Percentiles rank a stretch among this genome's conserved stretches.
Evolutionary conservation across 176 grass and related monocot genomes (phyloP).

Genomic region (Oryza glumipatula): DNA sequence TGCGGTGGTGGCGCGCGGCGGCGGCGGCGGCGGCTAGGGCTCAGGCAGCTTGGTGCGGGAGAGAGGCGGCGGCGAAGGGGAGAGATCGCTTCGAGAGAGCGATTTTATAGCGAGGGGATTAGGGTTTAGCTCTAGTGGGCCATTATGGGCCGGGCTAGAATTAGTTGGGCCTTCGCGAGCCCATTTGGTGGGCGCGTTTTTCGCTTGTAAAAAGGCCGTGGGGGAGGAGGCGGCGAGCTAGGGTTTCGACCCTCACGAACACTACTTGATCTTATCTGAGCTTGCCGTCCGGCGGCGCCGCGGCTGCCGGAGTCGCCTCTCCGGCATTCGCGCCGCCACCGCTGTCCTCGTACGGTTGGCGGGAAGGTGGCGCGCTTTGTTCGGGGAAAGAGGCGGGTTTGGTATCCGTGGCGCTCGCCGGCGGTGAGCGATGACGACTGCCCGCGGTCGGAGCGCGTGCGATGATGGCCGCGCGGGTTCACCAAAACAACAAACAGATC

Average conservation of each 20-base stretch:
- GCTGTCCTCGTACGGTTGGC: background rate
- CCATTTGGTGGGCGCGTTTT: background rate
- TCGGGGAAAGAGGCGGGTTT: background rate
- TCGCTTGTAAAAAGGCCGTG: background rate
- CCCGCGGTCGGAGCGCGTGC: slow-evolving; percentile 52
- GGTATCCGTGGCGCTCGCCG: background rate
- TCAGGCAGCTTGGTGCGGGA: slow-evolving; percentile 3
- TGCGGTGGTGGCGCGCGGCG: background rate
- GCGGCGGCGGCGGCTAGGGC: slow-evolving; percentile 12
- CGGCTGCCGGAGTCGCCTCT: slow-evolving; percentile 30
- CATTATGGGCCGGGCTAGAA: background rate
- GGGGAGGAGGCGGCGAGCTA: background rate
- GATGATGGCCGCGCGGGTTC: slow-evolving; percentile 54
- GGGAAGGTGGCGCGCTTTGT: slow-evolving; percentile 23
- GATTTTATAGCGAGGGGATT: slow-evolving; percentile 25
- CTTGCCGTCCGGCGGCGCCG: slow-evolving; percentile 29
- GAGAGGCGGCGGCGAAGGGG: background rate
- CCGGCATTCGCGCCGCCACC: background rate
- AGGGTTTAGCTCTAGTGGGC: slow-evolving; percentile 45
- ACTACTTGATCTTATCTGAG: slow-evolving; percentile 5
- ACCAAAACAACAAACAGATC: background rate
- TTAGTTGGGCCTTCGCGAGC: background rate
- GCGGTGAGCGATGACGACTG: slow-evolving; percentile 51
- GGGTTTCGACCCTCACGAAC: background rate
- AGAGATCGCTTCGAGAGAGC: background rate